Base-by-base conservation (phyloP, 306 rosid genomes). In the Argentina anserina region DNA sequence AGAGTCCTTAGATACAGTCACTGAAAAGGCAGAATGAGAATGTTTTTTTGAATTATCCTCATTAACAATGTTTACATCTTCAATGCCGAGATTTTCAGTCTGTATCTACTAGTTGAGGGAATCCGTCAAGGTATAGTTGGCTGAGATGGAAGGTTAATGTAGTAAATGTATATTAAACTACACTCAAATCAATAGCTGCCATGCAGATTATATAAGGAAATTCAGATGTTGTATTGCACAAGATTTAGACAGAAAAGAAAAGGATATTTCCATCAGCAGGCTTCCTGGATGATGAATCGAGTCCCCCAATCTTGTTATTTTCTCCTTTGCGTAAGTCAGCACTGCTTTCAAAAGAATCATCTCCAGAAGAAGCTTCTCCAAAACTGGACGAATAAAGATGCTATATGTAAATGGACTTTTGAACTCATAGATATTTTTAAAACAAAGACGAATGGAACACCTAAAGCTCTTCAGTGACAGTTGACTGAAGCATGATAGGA, bases 351-450 rank as follows among this genome's bases (percentile, higher is more conserved):
- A 40, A 23, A 61, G 84, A 82, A 78, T 82, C 86, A 39, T 80
- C 83, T 67, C 73, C 78, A 13, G 87, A 76, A 69, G 80, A 82
- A 78, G 71, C 74, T 56, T 83, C 85, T 75, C 77, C 81, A 83
- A 80, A 86, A 37, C 89, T 86, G 78, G 65, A 77, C 49, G 42
- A 76, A 45, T 9, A 59, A 15, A 77, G 36, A 68, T 15, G 31
- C 28, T 66, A 66, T 53, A 68, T 34, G 60, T 25, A 33, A 77
- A 64, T 10, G 63, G 65, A 60, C 28, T 26, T 34, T 31, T 6
- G 12, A 61, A 56, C 59, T 36, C 29, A n/a, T 41, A 4, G 9
- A 71, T 37, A 42, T n/a, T 20, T 33, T 15, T 40, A 6, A 49
- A n/a, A 20, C 9, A 46, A 15, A n/a, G 45, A 50, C 28, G 28